Evolutionary conservation across 2,329 filamentous ascomycete genomes (phyloP), one percentile per base, ranked within the genome.

Genomic region (Penicillium sp.): DNA sequence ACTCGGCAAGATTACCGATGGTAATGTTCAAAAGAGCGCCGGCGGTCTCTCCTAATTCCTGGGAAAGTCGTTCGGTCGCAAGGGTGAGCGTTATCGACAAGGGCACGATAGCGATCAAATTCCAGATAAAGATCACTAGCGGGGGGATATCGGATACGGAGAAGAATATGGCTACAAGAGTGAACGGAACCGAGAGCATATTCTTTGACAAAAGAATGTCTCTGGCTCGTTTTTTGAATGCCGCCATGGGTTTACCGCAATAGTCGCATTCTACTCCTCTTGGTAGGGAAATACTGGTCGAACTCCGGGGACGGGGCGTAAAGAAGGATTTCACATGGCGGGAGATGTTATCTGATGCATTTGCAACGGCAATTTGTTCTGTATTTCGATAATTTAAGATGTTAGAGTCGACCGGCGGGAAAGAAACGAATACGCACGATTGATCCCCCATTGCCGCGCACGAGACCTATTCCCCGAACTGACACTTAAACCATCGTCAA

Each of bases 1-100:
- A 75, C 72, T 91, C 88, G 25, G 90, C 88, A 29, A 88, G 86
- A 70, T 91, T 90, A 60, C 88, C 88, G 76, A 90, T 89, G n/a
- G 87, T 90, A 57, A 90, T 85, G 68, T 90, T 90, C 70, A 90
- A 80, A 65, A 90, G 73, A 42, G 88, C 88, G 50, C 88, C 88
- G 47, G 89, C 76, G 7, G 86, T 86, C 70, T 90, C 88, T 44
- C 88, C 88, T 76, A 91, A 81, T 66, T 85, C 84, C 61, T 81
- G 81, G 44, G 88, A 87, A 54, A 91, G 87, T 48, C 83, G 87
- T 75, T 91, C 88, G 19, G 88, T 91, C 49, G 88, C 88, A 74
- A 85, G 84, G 64, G 84, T 85, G 62, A 91, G 79, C 53, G 91
- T 77, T 53, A 85, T 88, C 46, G 88, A 88, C 54, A 91, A 80